phyloP scores from a whole-genome alignment of 2,329 filamentous ascomycete genomes.

The Cladophialophora chaetospira region DNA sequence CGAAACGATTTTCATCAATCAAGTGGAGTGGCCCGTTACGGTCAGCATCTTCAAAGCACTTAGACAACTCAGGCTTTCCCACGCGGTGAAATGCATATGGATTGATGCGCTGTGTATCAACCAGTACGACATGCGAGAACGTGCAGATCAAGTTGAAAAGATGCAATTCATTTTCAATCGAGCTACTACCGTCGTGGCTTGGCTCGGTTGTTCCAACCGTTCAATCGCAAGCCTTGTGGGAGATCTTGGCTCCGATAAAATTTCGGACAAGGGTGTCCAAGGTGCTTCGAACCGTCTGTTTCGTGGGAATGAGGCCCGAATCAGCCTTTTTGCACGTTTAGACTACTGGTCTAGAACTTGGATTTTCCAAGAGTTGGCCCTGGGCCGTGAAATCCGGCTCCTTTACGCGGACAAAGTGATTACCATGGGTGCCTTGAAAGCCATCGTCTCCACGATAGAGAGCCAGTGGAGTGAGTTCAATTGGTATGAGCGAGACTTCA shows the following conservation, averaged over 20 bases:
- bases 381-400: neutral
- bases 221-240: neutral
- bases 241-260: neutral
- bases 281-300: neutral
- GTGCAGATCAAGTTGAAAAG: neutral
- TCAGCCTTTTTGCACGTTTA: neutral
- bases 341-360: neutral
- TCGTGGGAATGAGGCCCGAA: neutral
- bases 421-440: neutral
- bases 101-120: neutral
- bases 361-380: neutral
- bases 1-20: neutral
- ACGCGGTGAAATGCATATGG: neutral
- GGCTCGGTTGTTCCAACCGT: neutral
- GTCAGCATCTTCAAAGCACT: neutral
- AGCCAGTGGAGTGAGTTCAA: neutral
- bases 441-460: no score
- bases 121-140: neutral
- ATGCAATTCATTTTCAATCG: constrained; percentile 1
- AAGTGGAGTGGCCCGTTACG: neutral
- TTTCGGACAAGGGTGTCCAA: neutral
- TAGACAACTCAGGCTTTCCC: neutral
- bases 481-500: neutral
- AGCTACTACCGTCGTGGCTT: neutral
- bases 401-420: neutral